Percentiles rank a stretch among this genome's conserved stretches.
These are phyloP conservation scores for Diaporthe velutina DNA, from an alignment of 2,329 filamentous ascomycete genomes.

Conservation along the genomic window DNA sequence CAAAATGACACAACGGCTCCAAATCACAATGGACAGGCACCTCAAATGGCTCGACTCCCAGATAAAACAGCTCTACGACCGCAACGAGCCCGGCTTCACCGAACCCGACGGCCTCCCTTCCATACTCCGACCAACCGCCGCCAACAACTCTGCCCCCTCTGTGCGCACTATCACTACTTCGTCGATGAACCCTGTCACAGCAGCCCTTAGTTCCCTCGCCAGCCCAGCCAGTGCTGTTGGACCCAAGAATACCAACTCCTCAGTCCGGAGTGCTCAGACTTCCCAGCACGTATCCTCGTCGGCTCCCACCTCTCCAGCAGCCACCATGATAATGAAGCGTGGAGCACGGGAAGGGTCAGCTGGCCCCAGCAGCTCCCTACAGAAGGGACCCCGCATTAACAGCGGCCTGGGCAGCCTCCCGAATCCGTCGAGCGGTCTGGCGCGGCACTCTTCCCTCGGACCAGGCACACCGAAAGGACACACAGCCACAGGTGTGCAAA, in stretches of 20 bases:
- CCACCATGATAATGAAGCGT: slow-evolving; percentile 70
- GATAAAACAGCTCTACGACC: slow-evolving; percentile 72
- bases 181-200: slow-evolving; percentile 51
- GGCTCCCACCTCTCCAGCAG: slow-evolving; percentile 71
- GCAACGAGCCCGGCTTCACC: slow-evolving; percentile 71
- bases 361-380: slow-evolving; percentile 65
- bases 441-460: slow-evolving; percentile 72
- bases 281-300: slow-evolving; percentile 65
- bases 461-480: slow-evolving; percentile 71
- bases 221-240: slow-evolving; percentile 57
- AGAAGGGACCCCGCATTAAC: slow-evolving; percentile 65
- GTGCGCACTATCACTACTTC: slow-evolving; percentile 59
- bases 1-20: slow-evolving; percentile 74
- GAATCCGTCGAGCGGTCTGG: slow-evolving; percentile 68
- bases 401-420: slow-evolving; percentile 62
- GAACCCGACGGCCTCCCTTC: slow-evolving; percentile 75
- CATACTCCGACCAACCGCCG: slow-evolving; percentile 68
- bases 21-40: slow-evolving; percentile 72
- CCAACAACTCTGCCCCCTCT: slow-evolving; percentile 60
- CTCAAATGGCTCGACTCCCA: slow-evolving; percentile 72
- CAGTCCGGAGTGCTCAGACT: slow-evolving; percentile 64
- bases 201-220: slow-evolving; percentile 53
- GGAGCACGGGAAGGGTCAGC: slow-evolving; percentile 70
- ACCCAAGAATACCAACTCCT: slow-evolving; percentile 58
- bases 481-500: slow-evolving; percentile 46